Evolutionary conservation across 1,284 basidiomycete genomes (phyloP), one percentile per base, ranked within the genome.

Genomic region (Boletellus sp.): DNA sequence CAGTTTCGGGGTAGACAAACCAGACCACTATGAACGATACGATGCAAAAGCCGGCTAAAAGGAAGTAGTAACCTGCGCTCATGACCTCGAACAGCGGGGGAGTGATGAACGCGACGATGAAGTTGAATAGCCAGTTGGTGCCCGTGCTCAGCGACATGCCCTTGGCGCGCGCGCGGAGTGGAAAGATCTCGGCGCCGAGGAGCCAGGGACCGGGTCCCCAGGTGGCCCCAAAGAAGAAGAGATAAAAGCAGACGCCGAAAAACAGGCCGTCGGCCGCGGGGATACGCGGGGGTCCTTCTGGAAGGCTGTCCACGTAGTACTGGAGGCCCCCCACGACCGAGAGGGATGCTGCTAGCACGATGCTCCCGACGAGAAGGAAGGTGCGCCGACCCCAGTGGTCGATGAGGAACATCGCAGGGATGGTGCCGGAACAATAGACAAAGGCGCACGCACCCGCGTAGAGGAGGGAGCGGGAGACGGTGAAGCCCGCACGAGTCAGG

Each of bases 141-240:
- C 77, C 72, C 24, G 81, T 82, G 22, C 82, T 81, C 44, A 87
- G 69, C 18, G 81, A 81, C 71, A 86, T 81, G 62, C 85, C 84
- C 59, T 83, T 83, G 30, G 84, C 78, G 55, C 85, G 78, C 30
- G 83, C 81, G 22, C 82, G 81, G 52, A 85, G 73, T 18, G 85
- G 84, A 71, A 85, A 88, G 55, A 87, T 79, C 60, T 83, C 81
- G 3, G 79, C 77, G 16, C 76, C 74, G 18, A 82, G 69, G 8
- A 82, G 68, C 79, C 83, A 88, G 4, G 82, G 81, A 38, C 74
- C 75, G 1, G 85, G 85, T 32, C 85, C 85, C 81, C 83, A 85
- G 60, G 77, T 77, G 19, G 77, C 76, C 8, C 76, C 78, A 48
- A 74, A 80, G 58, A 75, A 68, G 60, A 79, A 74, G 37, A 76